Percentiles rank a stretch among this genome's conserved stretches.
These are phyloP conservation scores for Colletotrichum aenigma DNA, from an alignment of 2,329 filamentous ascomycete species.

Conservation along the genomic window DNA sequence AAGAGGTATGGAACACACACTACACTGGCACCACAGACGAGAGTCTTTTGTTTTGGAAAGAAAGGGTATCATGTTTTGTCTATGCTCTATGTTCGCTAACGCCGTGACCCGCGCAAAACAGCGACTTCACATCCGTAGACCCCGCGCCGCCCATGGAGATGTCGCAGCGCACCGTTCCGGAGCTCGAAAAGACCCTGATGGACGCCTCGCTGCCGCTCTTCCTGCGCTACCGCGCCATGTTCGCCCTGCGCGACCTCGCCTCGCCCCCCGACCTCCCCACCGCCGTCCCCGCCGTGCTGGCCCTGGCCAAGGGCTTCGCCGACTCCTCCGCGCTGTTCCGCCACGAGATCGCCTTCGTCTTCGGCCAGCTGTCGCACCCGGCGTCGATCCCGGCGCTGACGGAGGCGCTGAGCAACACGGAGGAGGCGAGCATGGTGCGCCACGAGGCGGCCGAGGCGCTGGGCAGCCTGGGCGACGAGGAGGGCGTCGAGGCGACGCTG, in stretches of 20 bases:
- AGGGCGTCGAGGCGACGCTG: conserved; percentile 86
- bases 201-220: conserved; percentile 83
- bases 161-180: conserved; percentile 70
- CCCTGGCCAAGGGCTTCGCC: conserved; percentile 82
- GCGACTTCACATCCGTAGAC: conserved; percentile 94
- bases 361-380: conserved; percentile 93
- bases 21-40: neutral
- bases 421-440: conserved; percentile 94
- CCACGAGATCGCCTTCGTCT: conserved; percentile 98
- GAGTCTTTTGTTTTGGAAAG: neutral
- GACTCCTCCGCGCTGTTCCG: conserved; percentile 93
- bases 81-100: conserved; percentile 6
- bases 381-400: conserved; percentile 94
- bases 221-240: conserved; percentile 96
- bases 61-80: neutral
- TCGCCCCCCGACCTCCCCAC: conserved; percentile 92
- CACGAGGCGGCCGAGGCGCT: conserved; percentile 97
- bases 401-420: conserved; percentile 74
- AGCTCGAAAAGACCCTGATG: conserved; percentile 78
- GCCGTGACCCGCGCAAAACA: conserved; percentile 39
- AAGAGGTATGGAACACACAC: conserved; percentile 65
- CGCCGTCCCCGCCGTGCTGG: conserved; percentile 83
- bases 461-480: conserved; percentile 90
- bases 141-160: conserved; percentile 88
- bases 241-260: conserved; percentile 90